Conservation (phyloP, 768 basidiomycete genomes). For the Boletellus sp. region DNA sequence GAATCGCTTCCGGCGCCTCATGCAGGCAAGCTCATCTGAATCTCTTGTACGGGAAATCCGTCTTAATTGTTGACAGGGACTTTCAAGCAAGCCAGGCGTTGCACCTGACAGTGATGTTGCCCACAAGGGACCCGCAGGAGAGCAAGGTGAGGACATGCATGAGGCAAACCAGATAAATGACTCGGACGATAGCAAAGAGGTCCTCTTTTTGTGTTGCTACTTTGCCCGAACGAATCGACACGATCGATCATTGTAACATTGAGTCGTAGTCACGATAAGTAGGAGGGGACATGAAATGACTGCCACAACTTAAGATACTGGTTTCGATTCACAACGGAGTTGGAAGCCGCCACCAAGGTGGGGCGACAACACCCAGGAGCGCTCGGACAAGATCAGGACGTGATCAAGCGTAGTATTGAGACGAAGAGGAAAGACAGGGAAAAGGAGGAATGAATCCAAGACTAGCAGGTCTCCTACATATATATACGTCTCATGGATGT, state of each 20-base stretch:
- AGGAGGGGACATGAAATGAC: no score
- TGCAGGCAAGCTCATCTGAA: constrained; percentile 9
- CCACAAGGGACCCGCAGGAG: not conserved
- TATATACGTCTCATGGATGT: no score
- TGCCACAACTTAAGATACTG: no score
- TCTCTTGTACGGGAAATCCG: not conserved
- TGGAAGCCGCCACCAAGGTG: no score
- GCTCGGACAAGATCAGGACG: no score
- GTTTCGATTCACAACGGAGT: no score
- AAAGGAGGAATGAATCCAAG: no score
- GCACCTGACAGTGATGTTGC: not conserved
- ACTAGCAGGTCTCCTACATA: no score
- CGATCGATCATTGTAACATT: constrained; percentile 4
- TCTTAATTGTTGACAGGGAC: constrained; percentile 11
- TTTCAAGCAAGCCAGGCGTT: not conserved
- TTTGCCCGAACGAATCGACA: constrained; percentile 19
- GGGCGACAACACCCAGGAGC: no score
- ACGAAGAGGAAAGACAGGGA: no score
- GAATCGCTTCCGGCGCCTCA: constrained; percentile 12
- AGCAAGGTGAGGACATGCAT: not conserved
- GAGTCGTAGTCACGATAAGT: not conserved
- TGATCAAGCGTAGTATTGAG: no score
- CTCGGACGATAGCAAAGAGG: constrained; percentile 15
- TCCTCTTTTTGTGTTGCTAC: constrained; percentile 26
- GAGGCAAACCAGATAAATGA: not conserved